Base-by-base conservation (phyloP, 2,329 filamentous ascomycete genomes). In the Cytospora piceae region DNA sequence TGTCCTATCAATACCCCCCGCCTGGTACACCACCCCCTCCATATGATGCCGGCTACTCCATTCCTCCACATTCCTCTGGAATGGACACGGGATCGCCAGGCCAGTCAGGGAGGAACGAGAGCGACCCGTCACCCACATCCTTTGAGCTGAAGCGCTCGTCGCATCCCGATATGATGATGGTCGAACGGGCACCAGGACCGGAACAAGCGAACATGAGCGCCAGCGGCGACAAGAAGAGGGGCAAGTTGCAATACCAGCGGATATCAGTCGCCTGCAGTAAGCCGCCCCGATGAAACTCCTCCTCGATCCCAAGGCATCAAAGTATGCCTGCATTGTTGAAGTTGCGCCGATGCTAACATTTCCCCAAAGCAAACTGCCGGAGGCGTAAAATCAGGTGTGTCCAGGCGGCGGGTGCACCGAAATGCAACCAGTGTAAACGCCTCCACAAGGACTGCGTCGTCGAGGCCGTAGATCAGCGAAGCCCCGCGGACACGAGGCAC, bases 361-460 rank as follows among this genome's bases (percentile, higher is more conserved):
- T 15, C 57, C 31, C 31, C 22, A 11, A 61, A 97, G 94, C 90
- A 64, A 93, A 97, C 75, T 98, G 94, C 76, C 91, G 94, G 73
- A 86, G 92, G 75, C 90, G 94, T 71, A 98, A 98, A 79, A 98
- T 98, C 69, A 86, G 94, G 78, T 98, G 94, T 77, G 87, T 97
- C 60, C 84, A 92, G 53, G 87, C 91, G 12, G 83, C 91, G 11
- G 83, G 87, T 58, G 87, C 89, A 69, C 92, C 89, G 55, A 89
- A 93, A 69, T 98, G 94, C 78, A 87, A 90, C 70, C 97, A 96
- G 80, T 98, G 94, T 78, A 96, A 97, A 73, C 88, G 93, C 56
- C 81, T 98, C 74, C 96, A 96, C 77, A 97, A 96, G 74, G 93
- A 97, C 70, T 98, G 94, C 78, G 92, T 90, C 74, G 98, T 96